Percentiles rank a stretch among this genome's conserved stretches.
These are phyloP conservation scores for Pseudogymnoascus verrucosus DNA, from an alignment of 2,329 filamentous ascomycete species.

Conservation along the genomic window DNA sequence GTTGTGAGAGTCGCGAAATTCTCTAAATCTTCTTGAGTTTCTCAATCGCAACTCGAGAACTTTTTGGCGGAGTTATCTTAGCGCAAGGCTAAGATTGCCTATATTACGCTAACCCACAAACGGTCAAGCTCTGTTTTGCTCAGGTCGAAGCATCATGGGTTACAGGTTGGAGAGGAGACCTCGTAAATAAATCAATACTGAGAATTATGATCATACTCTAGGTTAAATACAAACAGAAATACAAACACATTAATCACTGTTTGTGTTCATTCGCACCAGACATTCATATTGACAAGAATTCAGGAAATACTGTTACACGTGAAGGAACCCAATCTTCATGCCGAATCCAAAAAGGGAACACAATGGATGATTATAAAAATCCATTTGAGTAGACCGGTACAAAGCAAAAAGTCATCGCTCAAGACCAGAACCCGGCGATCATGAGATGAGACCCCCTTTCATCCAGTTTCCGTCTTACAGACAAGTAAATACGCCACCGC, in stretches of 20 bases:
- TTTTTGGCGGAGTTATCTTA: slow-evolving; percentile 12
- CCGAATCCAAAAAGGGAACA: slow-evolving; percentile 14
- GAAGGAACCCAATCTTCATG: slow-evolving; percentile 12
- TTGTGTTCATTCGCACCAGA: neutral
- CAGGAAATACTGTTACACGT: slow-evolving; percentile 11
- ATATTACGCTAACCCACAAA: slow-evolving; percentile 4
- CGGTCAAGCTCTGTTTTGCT: neutral
- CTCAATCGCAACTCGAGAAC: slow-evolving; percentile 12
- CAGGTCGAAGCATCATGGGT: slow-evolving; percentile 1
- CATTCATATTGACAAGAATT: slow-evolving; percentile 2
- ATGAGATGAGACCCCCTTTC: slow-evolving; percentile 8
- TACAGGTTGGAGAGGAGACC: neutral
- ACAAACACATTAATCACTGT: neutral
- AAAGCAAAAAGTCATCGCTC: slow-evolving; percentile 6
- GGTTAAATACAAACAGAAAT: neutral
- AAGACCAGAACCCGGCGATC: slow-evolving; percentile 6
- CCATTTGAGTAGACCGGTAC: slow-evolving; percentile 8
- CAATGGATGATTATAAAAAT: slow-evolving; percentile 8
- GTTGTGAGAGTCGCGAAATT: slow-evolving; percentile 19
- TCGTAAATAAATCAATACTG: neutral
- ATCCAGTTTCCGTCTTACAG: slow-evolving; percentile 8
- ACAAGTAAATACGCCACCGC: slow-evolving; percentile 17
- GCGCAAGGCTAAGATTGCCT: slow-evolving; percentile 4
- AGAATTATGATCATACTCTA: neutral
- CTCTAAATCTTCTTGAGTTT: slow-evolving; percentile 11